Conservation (phyloP, 805 yeast genomes). For the Wickerhamiella hasegawae region DNA sequence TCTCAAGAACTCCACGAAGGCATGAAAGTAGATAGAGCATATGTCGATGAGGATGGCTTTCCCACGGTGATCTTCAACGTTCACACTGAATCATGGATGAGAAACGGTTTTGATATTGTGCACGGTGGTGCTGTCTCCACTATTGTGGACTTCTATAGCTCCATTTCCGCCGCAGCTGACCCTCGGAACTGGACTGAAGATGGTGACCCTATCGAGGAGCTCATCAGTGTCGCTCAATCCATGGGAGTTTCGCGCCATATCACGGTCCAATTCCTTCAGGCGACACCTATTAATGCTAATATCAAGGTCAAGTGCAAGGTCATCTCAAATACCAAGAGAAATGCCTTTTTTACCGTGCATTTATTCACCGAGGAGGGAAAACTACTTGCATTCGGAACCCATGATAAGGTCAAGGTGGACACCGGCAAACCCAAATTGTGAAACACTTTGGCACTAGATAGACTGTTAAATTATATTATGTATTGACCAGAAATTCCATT, state of each 20-base stretch:
- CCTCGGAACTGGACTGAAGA: slow-evolving; percentile 13
- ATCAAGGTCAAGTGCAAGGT: slow-evolving; percentile 13
- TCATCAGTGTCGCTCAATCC: slow-evolving; percentile 5
- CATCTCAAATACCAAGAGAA: slow-evolving; percentile 16
- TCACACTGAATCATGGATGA: slow-evolving; percentile 11
- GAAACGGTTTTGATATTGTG: slow-evolving; percentile 14
- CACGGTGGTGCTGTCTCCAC: slow-evolving; percentile 24
- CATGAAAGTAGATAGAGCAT: slow-evolving; percentile 6
- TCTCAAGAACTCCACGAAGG: slow-evolving; percentile 6
- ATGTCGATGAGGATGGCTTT: slow-evolving; percentile 7
- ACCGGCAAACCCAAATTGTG: too few relatives aligned
- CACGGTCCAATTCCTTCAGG: slow-evolving; percentile 17
- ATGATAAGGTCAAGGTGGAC: slow-evolving; percentile 21
- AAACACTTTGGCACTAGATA: too few relatives aligned
- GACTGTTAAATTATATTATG: too few relatives aligned
- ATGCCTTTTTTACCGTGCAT: slow-evolving; percentile 11
- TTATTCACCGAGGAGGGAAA: slow-evolving; percentile 12
- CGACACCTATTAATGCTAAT: slow-evolving; percentile 16
- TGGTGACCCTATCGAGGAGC: slow-evolving; percentile 8
- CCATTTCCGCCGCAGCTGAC: slow-evolving; percentile 15
- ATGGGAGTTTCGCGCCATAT: slow-evolving; percentile 18
- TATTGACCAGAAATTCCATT: too few relatives aligned
- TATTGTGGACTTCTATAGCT: slow-evolving; percentile 14
- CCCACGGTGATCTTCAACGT: slow-evolving; percentile 12
- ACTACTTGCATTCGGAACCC: slow-evolving; percentile 14